Base-by-base conservation (phyloP, 306 rosid species). In the Cucurbita pepo region DNA sequence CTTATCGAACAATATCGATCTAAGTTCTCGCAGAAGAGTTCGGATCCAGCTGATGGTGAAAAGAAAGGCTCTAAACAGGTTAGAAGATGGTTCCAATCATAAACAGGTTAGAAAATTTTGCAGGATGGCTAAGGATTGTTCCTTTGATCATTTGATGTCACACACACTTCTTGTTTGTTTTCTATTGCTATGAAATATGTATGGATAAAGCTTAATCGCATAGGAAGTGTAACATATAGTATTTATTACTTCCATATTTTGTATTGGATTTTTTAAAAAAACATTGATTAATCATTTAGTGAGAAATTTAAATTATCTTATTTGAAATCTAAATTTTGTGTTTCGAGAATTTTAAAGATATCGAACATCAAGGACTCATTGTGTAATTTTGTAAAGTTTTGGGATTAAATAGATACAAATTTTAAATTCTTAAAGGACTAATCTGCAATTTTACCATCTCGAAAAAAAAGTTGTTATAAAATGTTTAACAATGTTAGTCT, bases 1-100 rank as follows among this genome's bases (percentile, higher is more conserved):
- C 96, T 94, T 73, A 91, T 94, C 37, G 95, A 87, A 77, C 90
- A 89, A 84, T 94, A 94, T 63, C 85, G 76, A 61, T 86, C 96
- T 74, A 89, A 84, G 80, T 86, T 86, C 82, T 86, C 92, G 45
- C 80, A 81, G 30, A 84, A 72, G 38, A 66, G 80, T 45, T 81
- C 83, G 7, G 75, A 40, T 78, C 83, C 83, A 79, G 78, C 69
- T 8, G 88, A 75, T 38, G 85, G 86, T 3, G 92, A 79, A 71
- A 83, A 78, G 74, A 81, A 76, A 77, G 81, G 78, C 41, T 80
- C 96, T 40, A 82, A 79, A 53, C 89, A 84, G 80, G 85, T 94
- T 55, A 86, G 90, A 50, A 94, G 85, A 85, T 94, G 99, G 99
- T 91, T 81, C 61, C 88, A 88, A 62, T 52, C 88, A 56, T 93